Conservation (phyloP, 108 stramenopile genomes). For the Conticribra weissflogii region DNA sequence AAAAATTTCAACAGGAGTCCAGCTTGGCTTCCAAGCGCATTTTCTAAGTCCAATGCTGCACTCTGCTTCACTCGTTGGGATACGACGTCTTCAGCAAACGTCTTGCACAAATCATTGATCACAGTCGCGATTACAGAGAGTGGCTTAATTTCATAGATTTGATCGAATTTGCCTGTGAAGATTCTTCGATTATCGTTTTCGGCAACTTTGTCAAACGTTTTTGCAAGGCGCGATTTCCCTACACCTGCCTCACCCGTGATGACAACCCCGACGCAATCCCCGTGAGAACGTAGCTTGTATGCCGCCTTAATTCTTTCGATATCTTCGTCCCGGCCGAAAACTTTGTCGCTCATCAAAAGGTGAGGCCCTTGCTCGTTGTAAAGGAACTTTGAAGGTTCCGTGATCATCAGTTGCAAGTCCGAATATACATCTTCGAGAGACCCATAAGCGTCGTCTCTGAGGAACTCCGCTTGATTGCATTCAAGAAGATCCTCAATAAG, state of each 20-base stretch:
- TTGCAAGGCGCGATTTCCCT: slow-evolving; percentile 32
- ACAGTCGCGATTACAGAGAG: slow-evolving; percentile 17
- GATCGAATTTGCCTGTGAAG: slow-evolving; percentile 38
- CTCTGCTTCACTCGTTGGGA: background rate
- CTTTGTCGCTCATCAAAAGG: slow-evolving; percentile 10
- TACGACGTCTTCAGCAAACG: slow-evolving; percentile 3
- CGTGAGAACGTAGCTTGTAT: background rate
- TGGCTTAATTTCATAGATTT: slow-evolving; percentile 14
- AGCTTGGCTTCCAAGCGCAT: slow-evolving; percentile 11
- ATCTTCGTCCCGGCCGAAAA: slow-evolving; percentile 32
- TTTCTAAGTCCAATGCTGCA: background rate
- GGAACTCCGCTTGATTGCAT: slow-evolving; percentile 20
- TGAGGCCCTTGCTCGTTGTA: slow-evolving; percentile 4
- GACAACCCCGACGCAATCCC: slow-evolving; percentile 11
- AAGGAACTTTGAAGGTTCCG: slow-evolving; percentile 26
- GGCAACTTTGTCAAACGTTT: slow-evolving; percentile 4
- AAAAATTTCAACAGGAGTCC: slow-evolving; percentile 12
- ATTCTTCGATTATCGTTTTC: slow-evolving; percentile 7
- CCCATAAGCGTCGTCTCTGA: slow-evolving; percentile 26
- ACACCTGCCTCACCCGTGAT: slow-evolving; percentile 25
- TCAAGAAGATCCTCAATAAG: slow-evolving; percentile 21
- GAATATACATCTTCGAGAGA: slow-evolving; percentile 21
- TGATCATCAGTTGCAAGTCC: slow-evolving; percentile 29
- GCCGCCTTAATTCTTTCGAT: slow-evolving; percentile 6
- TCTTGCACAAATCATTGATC: slow-evolving; percentile 22